phyloP scores from a whole-genome alignment of 495 filamentous ascomycete genomes.

The Immersiella caudata region DNA sequence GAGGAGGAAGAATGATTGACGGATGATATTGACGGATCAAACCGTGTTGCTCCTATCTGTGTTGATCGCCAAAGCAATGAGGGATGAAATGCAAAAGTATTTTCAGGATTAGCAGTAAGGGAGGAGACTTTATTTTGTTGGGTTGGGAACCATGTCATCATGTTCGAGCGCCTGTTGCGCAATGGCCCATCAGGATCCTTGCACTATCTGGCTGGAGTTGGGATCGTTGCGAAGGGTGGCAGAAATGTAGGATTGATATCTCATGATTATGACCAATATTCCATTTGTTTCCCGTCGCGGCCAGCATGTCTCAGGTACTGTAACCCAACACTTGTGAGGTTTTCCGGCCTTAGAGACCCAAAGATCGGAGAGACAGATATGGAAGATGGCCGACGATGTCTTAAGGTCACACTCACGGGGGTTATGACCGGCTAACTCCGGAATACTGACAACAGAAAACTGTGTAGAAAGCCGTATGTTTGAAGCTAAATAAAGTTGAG shows the following conservation, averaged over 20 bases:
- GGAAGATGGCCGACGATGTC: too few species aligned
- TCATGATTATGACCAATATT: not conserved
- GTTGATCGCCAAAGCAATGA: not conserved
- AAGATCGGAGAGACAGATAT: too few species aligned
- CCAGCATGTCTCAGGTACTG: not conserved
- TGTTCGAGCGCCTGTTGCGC: not conserved
- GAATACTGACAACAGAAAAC: not conserved
- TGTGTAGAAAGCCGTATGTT: not conserved
- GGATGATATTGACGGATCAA: slow-evolving; percentile 9
- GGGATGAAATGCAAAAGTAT: not conserved
- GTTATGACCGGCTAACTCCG: too few species aligned
- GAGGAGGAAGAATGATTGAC: slow-evolving; percentile 21
- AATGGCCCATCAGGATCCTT: not conserved
- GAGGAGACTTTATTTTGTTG: not conserved
- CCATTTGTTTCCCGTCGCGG: not conserved
- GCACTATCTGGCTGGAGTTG: not conserved
- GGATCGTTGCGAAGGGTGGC: not conserved
- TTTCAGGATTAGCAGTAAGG: not conserved
- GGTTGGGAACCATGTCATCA: not conserved
- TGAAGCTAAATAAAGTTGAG: not conserved
- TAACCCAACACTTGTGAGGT: too few species aligned
- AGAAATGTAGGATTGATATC: not conserved
- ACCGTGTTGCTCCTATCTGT: not conserved
- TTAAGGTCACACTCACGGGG: too few species aligned
- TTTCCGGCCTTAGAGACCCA: too few species aligned